phyloP scores from a whole-genome alignment of 2,329 filamentous ascomycete species.

The Aspergillus latus region DNA sequence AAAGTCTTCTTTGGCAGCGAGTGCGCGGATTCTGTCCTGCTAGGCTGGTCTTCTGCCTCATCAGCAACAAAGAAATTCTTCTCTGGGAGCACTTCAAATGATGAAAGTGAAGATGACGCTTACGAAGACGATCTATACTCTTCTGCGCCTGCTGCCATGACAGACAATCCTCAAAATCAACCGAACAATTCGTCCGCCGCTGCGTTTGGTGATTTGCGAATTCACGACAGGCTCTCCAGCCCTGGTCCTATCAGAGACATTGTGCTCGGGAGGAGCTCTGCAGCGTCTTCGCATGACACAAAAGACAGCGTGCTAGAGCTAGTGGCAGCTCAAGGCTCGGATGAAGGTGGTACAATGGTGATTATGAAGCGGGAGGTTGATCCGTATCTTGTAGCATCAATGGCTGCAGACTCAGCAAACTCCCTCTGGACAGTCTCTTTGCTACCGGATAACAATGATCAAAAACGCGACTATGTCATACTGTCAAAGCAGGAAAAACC shows the following conservation, averaged over 20 bases:
- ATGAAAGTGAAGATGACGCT: slow-evolving; percentile 58
- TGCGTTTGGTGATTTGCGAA: slow-evolving; percentile 67
- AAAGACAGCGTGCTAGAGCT: slow-evolving; percentile 51
- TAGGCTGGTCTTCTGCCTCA: slow-evolving; percentile 74
- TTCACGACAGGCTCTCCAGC: slow-evolving; percentile 75
- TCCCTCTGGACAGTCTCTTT: slow-evolving; percentile 76
- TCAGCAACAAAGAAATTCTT: slow-evolving; percentile 59
- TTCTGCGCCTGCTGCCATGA: slow-evolving; percentile 27
- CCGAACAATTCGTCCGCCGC: slow-evolving; percentile 24
- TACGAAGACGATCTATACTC: slow-evolving; percentile 56
- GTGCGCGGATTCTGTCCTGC: slow-evolving; percentile 72
- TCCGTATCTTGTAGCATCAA: slow-evolving; percentile 67
- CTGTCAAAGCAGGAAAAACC: slow-evolving; percentile 67
- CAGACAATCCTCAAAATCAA: slow-evolving; percentile 17
- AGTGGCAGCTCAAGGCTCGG: slow-evolving; percentile 53
- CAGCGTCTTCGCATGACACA: slow-evolving; percentile 48
- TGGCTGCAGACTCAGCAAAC: slow-evolving; percentile 70
- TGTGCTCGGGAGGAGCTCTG: slow-evolving; percentile 62
- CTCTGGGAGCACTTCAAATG: slow-evolving; percentile 58
- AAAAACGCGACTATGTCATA: slow-evolving; percentile 73
- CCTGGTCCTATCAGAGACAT: slow-evolving; percentile 77
- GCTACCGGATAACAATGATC: slow-evolving; percentile 50
- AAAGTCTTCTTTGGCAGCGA: slow-evolving; percentile 84
- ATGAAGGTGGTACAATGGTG: slow-evolving; percentile 67
- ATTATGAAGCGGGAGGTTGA: slow-evolving; percentile 76